Conservation (phyloP, 768 basidiomycete species). For the Floccularia luteovirens region DNA sequence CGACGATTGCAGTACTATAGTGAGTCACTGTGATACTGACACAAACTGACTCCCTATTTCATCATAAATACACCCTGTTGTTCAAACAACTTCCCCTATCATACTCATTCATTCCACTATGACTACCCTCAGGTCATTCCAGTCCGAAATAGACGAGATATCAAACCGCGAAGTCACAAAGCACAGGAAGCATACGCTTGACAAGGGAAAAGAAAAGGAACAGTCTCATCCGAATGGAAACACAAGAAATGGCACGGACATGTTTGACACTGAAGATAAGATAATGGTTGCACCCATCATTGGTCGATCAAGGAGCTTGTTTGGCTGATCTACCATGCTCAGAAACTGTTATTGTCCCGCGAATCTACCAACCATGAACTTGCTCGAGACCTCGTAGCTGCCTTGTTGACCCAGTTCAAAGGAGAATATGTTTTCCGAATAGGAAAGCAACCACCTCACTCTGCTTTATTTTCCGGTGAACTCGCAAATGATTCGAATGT, state of each 20-base stretch:
- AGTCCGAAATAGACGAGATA: constrained; percentile 74
- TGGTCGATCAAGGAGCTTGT: constrained; percentile 4
- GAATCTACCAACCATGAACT: constrained; percentile 34
- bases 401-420: constrained; percentile 54
- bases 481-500: constrained; percentile 35
- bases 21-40: no score
- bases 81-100: neutral
- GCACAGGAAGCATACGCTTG: constrained; percentile 39
- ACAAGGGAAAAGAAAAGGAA: constrained; percentile 28
- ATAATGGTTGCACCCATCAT: constrained; percentile 33
- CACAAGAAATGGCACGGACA: constrained; percentile 28
- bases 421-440: constrained; percentile 76
- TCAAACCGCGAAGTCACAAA: constrained; percentile 58
- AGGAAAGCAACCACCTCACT: constrained; percentile 56
- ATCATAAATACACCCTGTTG: constrained; percentile 9
- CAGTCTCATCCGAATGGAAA: constrained; percentile 33
- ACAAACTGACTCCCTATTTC: constrained; percentile 6
- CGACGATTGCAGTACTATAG: constrained; percentile 1
- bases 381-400: constrained; percentile 60
- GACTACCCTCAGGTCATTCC: constrained; percentile 55
- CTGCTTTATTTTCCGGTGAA: constrained; percentile 49
- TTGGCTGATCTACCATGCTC: constrained; percentile 7
- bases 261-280: constrained; percentile 45
- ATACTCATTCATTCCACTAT: constrained; percentile 18
- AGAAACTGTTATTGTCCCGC: constrained; percentile 40